Evolutionary conservation across 2,329 filamentous ascomycete species (phyloP).

Genomic region (Cladosporium cucumerinum): DNA sequence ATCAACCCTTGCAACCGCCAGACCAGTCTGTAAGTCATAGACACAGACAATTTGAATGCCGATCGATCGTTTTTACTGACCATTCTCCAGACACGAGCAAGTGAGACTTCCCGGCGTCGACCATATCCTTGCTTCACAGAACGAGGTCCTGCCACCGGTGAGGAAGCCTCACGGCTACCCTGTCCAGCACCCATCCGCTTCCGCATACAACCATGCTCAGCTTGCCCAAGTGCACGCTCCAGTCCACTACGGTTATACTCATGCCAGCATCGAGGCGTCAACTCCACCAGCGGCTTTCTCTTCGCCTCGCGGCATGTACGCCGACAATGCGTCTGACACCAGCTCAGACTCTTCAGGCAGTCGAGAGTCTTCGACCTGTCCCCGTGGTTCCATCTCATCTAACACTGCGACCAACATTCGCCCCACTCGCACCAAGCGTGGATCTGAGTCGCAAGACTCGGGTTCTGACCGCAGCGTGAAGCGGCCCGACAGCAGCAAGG

Average conservation of each 20-base stretch:
- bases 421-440: neutral
- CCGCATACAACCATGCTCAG: neutral
- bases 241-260: neutral
- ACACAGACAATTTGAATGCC: neutral
- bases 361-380: neutral
- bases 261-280: constrained; percentile 4
- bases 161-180: neutral
- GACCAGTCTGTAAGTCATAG: neutral
- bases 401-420: neutral
- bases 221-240: neutral
- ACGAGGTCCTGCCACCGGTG: neutral
- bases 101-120: neutral
- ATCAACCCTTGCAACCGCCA: neutral
- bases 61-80: neutral
- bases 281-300: neutral
- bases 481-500: neutral
- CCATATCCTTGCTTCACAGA: neutral
- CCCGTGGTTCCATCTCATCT: neutral
- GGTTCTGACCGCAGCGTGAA: neutral
- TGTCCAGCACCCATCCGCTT: neutral
- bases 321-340: neutral
- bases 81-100: neutral
- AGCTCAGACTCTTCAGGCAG: neutral
- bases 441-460: neutral
- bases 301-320: neutral